Evolutionary conservation across 352 stramenopile genomes (phyloP).

Genomic region (Phytophthora lateralis): DNA sequence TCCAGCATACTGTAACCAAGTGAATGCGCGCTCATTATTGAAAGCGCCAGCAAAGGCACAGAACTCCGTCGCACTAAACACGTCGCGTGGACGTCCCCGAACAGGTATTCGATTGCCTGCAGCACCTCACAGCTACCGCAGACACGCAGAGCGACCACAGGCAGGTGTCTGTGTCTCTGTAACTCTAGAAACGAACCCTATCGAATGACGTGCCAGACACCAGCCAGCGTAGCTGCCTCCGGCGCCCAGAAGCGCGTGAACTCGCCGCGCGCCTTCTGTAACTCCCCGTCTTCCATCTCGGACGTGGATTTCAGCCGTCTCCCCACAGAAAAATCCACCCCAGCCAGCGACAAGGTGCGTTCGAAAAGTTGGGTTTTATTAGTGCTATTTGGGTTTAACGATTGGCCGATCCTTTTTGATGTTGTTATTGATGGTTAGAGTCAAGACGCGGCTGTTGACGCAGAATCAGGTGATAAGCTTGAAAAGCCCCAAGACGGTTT

Average conservation of each 20-base stretch:
- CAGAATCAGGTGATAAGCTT: conserved; percentile 46
- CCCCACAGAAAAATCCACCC: conserved; percentile 6
- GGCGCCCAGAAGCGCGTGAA: conserved; percentile 42
- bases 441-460: neutral
- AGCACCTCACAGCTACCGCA: neutral
- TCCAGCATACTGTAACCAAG: neutral
- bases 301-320: conserved; percentile 49
- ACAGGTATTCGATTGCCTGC: neutral
- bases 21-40: conserved; percentile 17
- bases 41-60: conserved; percentile 21
- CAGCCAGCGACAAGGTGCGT: conserved; percentile 43
- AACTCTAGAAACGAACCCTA: conserved; percentile 6
- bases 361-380: conserved; percentile 7
- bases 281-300: conserved; percentile 70
- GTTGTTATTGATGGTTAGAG: conserved; percentile 12
- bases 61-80: neutral
- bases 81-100: neutral
- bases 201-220: conserved; percentile 29
- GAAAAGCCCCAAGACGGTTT: conserved; percentile 40
- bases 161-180: conserved; percentile 28
- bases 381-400: neutral
- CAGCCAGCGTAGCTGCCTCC: conserved; percentile 8
- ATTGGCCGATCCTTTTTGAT: neutral
- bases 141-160: conserved; percentile 5
- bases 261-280: conserved; percentile 44